Conservation (phyloP, 106 monocot species). For the Dioscorea dumetorum region DNA sequence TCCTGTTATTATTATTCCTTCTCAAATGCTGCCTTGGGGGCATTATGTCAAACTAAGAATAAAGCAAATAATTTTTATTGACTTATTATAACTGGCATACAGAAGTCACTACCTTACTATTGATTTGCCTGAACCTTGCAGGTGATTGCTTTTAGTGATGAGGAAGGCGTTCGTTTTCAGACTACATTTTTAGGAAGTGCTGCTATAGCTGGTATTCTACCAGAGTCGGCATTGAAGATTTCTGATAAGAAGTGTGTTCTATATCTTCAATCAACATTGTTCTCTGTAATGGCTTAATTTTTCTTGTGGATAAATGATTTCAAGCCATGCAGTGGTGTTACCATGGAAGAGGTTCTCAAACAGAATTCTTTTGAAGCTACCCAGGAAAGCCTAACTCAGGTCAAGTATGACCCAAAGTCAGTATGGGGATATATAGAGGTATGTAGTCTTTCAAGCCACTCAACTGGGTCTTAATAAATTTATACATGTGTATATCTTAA, state of each 20-base stretch:
- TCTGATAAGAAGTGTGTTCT: constrained; percentile 67
- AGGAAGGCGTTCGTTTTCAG: constrained; percentile 95
- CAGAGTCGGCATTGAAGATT: constrained; percentile 42
- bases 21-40: too few species aligned
- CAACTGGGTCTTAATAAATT: too few species aligned
- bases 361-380: constrained; percentile 53
- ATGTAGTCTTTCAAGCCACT: constrained; percentile 6
- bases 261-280: not conserved
- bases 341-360: constrained; percentile 66
- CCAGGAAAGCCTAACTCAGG: constrained; percentile 43
- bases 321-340: constrained; percentile 58
- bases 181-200: constrained; percentile 95
- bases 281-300: not conserved
- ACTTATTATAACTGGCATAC: too few species aligned
- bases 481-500: too few species aligned
- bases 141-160: constrained; percentile 99
- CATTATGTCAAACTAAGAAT: too few species aligned
- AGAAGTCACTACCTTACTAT: too few species aligned
- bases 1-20: too few species aligned
- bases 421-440: constrained; percentile 93
- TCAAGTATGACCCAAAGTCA: constrained; percentile 59
- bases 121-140: constrained; percentile 8
- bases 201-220: constrained; percentile 81
- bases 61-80: too few species aligned
- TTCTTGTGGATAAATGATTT: not conserved